These are phyloP conservation scores for Amoebophrya sp. DNA, from an alignment of 169 alveolate species.

Conservation along the genomic window DNA sequence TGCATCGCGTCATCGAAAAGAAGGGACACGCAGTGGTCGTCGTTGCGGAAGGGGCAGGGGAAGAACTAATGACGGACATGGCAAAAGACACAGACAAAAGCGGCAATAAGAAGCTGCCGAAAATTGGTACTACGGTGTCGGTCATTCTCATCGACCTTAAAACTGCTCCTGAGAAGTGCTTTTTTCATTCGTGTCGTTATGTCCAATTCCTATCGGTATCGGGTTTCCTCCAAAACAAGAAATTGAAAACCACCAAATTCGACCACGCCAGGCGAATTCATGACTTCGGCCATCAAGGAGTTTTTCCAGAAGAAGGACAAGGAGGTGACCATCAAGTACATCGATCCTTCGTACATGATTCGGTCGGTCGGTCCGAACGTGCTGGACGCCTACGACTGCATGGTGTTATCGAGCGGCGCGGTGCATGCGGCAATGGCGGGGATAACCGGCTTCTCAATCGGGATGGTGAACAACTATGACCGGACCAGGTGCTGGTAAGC, in stretches of 20 bases:
- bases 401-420: conserved; percentile 56
- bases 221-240: not conserved
- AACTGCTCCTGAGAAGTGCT: not conserved
- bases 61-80: conserved; percentile 24
- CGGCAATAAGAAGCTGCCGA: not conserved
- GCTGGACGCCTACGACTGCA: conserved; percentile 56
- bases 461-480: no score
- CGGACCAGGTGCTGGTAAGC: no score
- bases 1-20: conserved; percentile 28
- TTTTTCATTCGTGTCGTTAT: not conserved
- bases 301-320: not conserved
- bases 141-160: not conserved
- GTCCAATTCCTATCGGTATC: not conserved
- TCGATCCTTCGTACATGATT: conserved; percentile 70
- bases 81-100: not conserved
- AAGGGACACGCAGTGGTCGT: conserved; percentile 62
- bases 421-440: conserved; percentile 75
- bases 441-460: conserved; percentile 48
- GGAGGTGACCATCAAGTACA: conserved; percentile 50
- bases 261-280: not conserved
- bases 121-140: not conserved
- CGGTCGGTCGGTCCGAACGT: conserved; percentile 67
- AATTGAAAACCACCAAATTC: not conserved
- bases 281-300: conserved; percentile 4
- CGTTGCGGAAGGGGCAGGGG: conserved; percentile 78